phyloP scores from a whole-genome alignment of 768 basidiomycete species.

The Auricularia heimuer region DNA sequence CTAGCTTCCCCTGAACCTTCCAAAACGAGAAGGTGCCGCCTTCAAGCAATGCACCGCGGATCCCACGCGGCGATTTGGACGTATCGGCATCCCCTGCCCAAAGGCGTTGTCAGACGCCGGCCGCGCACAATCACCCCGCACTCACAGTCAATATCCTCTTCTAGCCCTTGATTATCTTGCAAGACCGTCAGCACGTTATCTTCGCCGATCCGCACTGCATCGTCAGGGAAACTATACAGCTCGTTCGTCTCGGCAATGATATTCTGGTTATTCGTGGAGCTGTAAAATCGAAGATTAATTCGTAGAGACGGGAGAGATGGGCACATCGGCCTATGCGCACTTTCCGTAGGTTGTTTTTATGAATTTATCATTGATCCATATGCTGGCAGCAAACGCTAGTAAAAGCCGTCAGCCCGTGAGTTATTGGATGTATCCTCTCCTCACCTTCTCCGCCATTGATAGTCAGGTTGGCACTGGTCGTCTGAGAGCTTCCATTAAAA shows the following conservation, averaged over 20 bases:
- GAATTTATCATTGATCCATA: conserved; percentile 71
- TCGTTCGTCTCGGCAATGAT: conserved; percentile 60
- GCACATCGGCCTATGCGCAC: conserved; percentile 26
- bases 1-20: conserved; percentile 69
- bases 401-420: not conserved
- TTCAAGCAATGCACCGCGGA: conserved; percentile 66
- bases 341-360: conserved; percentile 66
- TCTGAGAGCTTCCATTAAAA: conserved; percentile 33
- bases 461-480: conserved; percentile 44
- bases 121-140: not conserved
- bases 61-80: conserved; percentile 66
- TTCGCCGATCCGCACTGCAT: conserved; percentile 36
- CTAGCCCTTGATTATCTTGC: conserved; percentile 73
- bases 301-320: not conserved
- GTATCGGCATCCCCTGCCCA: conserved; percentile 34
- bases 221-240: conserved; percentile 50
- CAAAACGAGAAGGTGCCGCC: conserved; percentile 45
- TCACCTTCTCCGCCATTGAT: conserved; percentile 68
- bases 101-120: not conserved
- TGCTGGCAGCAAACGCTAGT: conserved; percentile 69
- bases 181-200: conserved; percentile 70
- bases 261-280: conserved; percentile 56
- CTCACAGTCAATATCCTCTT: conserved; percentile 46
- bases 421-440: conserved; percentile 23
- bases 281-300: conserved; percentile 14